Conservation (phyloP, 441 rosid genomes). For the Adansonia gregorii region DNA sequence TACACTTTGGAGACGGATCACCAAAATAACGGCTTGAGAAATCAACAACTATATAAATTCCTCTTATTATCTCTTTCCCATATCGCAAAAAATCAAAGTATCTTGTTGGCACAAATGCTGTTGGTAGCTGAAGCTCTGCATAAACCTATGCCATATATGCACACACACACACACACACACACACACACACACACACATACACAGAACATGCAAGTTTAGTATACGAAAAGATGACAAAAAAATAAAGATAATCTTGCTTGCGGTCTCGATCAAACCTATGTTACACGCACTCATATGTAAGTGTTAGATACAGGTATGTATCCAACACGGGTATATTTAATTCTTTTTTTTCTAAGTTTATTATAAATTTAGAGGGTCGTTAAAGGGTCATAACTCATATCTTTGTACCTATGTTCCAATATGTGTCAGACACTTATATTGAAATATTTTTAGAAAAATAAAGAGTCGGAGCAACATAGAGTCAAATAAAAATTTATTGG, state of each 20-base stretch:
- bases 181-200: background rate
- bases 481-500: background rate
- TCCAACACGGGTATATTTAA: too few species aligned
- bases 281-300: too few species aligned
- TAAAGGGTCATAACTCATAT: too few species aligned
- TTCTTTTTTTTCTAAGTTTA: too few species aligned
- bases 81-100: conserved; percentile 17
- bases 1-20: background rate
- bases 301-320: too few species aligned
- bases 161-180: too few species aligned
- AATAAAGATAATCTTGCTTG: background rate
- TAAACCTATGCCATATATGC: conserved; percentile 19
- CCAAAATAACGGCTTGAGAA: background rate
- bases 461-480: too few species aligned
- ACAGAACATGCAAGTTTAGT: background rate
- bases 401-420: too few species aligned
- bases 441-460: too few species aligned
- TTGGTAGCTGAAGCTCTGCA: conserved; percentile 23
- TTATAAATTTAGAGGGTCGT: too few species aligned
- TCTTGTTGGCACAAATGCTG: conserved; percentile 15
- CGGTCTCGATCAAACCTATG: background rate
- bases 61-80: background rate
- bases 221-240: background rate
- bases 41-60: conserved; percentile 4
- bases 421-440: too few species aligned